Percentiles rank a stretch among this genome's conserved stretches.
These are phyloP conservation scores for Picea sitchensis DNA, from an alignment of 75 land plant genomes.

Conservation along the genomic window DNA sequence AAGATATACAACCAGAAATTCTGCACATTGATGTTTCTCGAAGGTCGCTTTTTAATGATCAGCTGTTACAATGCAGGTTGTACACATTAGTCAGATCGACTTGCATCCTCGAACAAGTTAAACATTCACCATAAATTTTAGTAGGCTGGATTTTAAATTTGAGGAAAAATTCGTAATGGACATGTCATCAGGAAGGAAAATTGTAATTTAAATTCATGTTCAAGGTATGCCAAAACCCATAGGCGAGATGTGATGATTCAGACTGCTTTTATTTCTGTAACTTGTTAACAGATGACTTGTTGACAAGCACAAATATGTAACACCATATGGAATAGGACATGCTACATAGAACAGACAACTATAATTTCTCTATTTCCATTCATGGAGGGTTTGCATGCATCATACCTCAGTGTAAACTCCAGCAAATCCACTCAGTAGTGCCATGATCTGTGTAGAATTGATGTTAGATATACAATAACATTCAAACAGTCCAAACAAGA, in stretches of 20 bases:
- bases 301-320: background rate
- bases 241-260: no score
- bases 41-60: constrained; percentile 80
- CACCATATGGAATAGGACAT: no score
- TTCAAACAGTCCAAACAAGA: background rate
- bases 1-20: constrained; percentile 92
- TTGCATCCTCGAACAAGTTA: background rate
- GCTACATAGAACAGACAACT: background rate
- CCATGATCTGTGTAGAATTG: constrained; percentile 63
- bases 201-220: no score
- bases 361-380: background rate
- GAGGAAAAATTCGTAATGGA: background rate
- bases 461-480: background rate
- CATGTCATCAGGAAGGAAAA: no score
- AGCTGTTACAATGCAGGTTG: constrained; percentile 30
- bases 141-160: background rate
- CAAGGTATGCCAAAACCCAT: no score
- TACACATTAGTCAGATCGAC: background rate
- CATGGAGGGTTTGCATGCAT: background rate
- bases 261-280: no score
- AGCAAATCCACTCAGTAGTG: constrained; percentile 87
- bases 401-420: constrained; percentile 95
- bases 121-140: background rate
- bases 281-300: no score
- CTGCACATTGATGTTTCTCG: constrained; percentile 87